phyloP scores from a whole-genome alignment of 2,329 filamentous ascomycete species.

The Clonostachys rosea region DNA sequence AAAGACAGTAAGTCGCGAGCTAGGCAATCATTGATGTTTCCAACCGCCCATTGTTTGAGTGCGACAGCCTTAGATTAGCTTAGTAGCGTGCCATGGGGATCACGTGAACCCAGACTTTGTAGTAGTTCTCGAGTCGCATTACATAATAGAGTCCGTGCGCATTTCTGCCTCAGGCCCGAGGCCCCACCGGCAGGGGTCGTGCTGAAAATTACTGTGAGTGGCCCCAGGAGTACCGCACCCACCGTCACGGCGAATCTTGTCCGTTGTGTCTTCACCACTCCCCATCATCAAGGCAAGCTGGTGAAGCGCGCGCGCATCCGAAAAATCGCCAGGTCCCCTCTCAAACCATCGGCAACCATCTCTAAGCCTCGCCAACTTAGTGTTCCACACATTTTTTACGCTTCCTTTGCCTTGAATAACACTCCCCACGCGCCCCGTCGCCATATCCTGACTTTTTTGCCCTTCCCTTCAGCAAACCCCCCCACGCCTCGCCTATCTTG shows the following conservation, averaged over 20 bases:
- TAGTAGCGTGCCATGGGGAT: neutral
- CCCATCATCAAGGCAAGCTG: conserved; percentile 37
- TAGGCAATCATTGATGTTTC: too few relatives aligned
- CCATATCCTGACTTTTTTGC: conserved; percentile 35
- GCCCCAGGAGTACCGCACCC: conserved; percentile 32
- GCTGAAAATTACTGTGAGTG: conserved; percentile 37
- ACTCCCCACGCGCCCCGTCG: conserved; percentile 33
- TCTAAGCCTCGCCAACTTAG: conserved; percentile 44
- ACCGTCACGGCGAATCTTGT: conserved; percentile 44
- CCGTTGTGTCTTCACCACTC: conserved; percentile 48
- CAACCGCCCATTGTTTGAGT: too few relatives aligned
- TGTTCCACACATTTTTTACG: conserved; percentile 50
- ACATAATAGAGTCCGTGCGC: neutral
- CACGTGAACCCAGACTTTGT: neutral
- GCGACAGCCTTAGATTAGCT: too few relatives aligned
- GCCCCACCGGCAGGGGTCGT: conserved; percentile 18
- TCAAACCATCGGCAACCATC: conserved; percentile 56
- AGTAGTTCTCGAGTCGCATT: neutral
- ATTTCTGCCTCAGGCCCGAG: neutral
- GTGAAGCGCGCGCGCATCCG: conserved; percentile 51
- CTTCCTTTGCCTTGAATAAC: conserved; percentile 33
- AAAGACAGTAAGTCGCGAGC: too few relatives aligned
- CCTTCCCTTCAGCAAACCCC: conserved; percentile 3
- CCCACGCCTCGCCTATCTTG: neutral
- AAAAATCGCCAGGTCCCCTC: conserved; percentile 56